Evolutionary conservation across 768 basidiomycete species (phyloP), one percentile per base, ranked within the genome.

Genomic region (Strobilomyces confusus): DNA sequence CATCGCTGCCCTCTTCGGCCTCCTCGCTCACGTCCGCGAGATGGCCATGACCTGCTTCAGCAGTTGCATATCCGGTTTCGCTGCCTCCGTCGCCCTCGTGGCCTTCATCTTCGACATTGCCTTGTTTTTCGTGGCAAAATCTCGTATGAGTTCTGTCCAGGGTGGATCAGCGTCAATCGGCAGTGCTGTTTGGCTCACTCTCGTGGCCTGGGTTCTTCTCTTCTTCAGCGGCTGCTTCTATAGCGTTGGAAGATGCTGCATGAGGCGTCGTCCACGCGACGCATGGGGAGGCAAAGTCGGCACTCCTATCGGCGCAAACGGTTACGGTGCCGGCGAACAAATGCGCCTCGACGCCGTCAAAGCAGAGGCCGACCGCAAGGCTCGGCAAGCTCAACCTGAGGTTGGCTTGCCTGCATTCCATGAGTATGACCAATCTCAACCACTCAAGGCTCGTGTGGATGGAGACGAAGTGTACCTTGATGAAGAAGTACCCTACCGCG

Each of bases 51-150:
- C 80, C 29, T 92, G 88, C 66, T 87, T 82, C 72, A 90, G 89
- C 61, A 85, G 86, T 48, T 89, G 80, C 60, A 73, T 95, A 54
- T 87, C 90, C 4, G 85, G 90, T 7, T 82, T 94, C 56, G 92
- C 87, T 13, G 91, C 92, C 0, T 71, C 79, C 1, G 72, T 95
- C 54, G 80, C 92, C 47, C 76, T 98, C 55, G 63, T 91, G 41
- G 94, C 95, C 5, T 95, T 98, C 71, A 82, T 95, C 30, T 94
- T 98, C 70, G 97, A 99, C 69, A 72, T 98, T 53, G 88, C 81
- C 59, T 74, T 97, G 52, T 98, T 98, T 74, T 92, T 91, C 76
- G 72, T 95, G 51, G 90, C 90, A 53, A 93, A 87, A 65, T 74
- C 88, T 41, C 83, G 94, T 49, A 87, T 99, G 69, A 88, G 90